Evolutionary conservation across 2,329 filamentous ascomycete species (phyloP), one percentile per base, ranked within the genome.

Genomic region (Tolypocladium endophyticum): DNA sequence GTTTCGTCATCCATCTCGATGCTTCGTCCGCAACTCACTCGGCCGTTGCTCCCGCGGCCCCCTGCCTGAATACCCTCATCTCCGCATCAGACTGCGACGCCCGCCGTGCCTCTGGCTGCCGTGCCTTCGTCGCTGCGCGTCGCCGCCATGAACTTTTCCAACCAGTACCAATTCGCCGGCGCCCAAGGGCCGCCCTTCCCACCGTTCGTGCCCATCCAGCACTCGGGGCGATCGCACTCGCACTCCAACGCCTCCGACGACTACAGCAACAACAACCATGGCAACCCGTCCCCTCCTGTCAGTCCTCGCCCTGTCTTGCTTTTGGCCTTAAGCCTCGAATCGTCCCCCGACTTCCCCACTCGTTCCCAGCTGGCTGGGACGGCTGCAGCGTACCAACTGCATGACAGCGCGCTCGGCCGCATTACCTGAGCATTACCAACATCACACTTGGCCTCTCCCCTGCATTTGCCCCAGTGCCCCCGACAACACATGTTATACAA

Each of bases 241-340:
- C 78, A 81, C 69, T 80, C 81, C 59, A 77, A 78, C 53, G 73
- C 74, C 35, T 82, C 81, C 43, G 81, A 83, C 60, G 81, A 84
- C 59, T 84, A 80, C 72, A 77, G 72, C 68, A 78, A 80, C 72
- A 77, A 73, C 68, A 78, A 35, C 25, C 16, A 16, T 30, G 30
- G 74, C 60, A 79, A 55, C 39, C 16, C 79, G 58, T 83, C 81
- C 65, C 78, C 81, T 66, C 78, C 81, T 69, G 81, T 84, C 73
- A 73, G 79, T 79, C 60, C 56, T 61, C 56, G 54, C 59, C 55
- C 47, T 55, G 57, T 56, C 57, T 56, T 41, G 12, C 43, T 25
- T 8, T 36, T 16, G 6, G 50, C 50, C 23, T 36, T 30, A 36
- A 35, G 30, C 20, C 23, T 54, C 50, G 2, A 3, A 16, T 2